These are phyloP conservation scores for Mortierella sp. DNA, from an alignment of 371 early-diverging fungal genomes.

Conservation along the genomic window DNA sequence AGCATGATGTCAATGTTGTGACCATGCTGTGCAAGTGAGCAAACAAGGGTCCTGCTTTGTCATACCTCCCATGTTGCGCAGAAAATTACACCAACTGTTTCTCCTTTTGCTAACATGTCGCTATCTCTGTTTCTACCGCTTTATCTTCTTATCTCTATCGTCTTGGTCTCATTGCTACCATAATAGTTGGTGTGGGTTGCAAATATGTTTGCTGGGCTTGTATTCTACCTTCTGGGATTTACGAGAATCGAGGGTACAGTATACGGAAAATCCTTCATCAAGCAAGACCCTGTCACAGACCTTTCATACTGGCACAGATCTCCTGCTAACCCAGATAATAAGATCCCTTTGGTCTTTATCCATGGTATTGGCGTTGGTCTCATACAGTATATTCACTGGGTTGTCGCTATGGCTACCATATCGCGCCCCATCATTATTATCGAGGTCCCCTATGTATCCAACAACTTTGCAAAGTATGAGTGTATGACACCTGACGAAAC, in stretches of 20 bases:
- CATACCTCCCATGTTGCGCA: constrained; percentile 2
- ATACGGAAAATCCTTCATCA: constrained; percentile 57
- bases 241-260: constrained; percentile 45
- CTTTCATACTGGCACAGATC: constrained; percentile 67
- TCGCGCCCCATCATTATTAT: constrained; percentile 74
- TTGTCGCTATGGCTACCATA: constrained; percentile 58
- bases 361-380: constrained; percentile 82
- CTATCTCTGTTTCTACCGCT: neutral
- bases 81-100: too few relatives aligned
- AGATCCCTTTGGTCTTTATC: constrained; percentile 75
- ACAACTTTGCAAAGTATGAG: constrained; percentile 66
- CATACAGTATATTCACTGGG: constrained; percentile 67
- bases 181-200: constrained; percentile 23
- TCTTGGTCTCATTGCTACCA: neutral
- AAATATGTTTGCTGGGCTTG: constrained; percentile 16
- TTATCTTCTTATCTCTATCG: neutral
- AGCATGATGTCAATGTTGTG: constrained; percentile 1
- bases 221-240: constrained; percentile 30
- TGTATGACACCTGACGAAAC: constrained; percentile 74
- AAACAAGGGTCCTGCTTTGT: neutral
- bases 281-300: constrained; percentile 12
- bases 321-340: constrained; percentile 54
- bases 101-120: neutral
- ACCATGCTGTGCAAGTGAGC: neutral
- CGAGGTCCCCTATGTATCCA: constrained; percentile 79